Evolutionary conservation across 108 stramenopile species (phyloP), one percentile per base, ranked within the genome.

Genomic region (Cyclotella kingstonii): DNA sequence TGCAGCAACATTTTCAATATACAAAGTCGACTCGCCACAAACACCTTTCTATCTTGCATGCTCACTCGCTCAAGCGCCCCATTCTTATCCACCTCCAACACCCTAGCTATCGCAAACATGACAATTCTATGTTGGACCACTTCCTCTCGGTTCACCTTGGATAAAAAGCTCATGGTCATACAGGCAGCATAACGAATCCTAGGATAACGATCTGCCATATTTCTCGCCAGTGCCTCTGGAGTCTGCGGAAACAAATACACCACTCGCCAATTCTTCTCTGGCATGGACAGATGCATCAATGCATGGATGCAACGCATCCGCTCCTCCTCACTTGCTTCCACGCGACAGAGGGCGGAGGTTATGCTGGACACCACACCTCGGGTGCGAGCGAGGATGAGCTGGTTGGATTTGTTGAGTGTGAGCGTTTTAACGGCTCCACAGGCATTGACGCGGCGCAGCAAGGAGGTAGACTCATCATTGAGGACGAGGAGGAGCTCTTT

Each of bases 151-250:
- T 76, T 70, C 30, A 44, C 51, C 55, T 76, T 76, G 47, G 74
- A 55, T 48, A 76, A 44, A 31, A 70, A 76, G 8, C 49, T 63
- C 29, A 63, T 55, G 29, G 62, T 46, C 11, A 70, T 19, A 46
- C 74, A 76, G 19, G 68, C 68, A n/a, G 68, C 68, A 33, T 70
- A 76, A 3, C 68, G 68, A 42, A 76, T 70, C 23, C 62, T 58
- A 15, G 74, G 68, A 43, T 76, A 65, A n/a, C 54, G 63, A 54
- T 76, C 74, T 8, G 63, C 63, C 74, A 76, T 76, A 30, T 70
- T 70, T 10, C 63, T 26, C 18, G 68, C 63, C 38, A 76, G 50
- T 11, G 74, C 68, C 61, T 70, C 68, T 8, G 68, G 44, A 57
- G 68, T 76, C 26, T 69, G 55, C 5, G 68, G 68, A 30, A 70